These are phyloP conservation scores for Herpetomonas tarakana DNA, from an alignment of 208 protist genomes.

Conservation along the genomic window DNA sequence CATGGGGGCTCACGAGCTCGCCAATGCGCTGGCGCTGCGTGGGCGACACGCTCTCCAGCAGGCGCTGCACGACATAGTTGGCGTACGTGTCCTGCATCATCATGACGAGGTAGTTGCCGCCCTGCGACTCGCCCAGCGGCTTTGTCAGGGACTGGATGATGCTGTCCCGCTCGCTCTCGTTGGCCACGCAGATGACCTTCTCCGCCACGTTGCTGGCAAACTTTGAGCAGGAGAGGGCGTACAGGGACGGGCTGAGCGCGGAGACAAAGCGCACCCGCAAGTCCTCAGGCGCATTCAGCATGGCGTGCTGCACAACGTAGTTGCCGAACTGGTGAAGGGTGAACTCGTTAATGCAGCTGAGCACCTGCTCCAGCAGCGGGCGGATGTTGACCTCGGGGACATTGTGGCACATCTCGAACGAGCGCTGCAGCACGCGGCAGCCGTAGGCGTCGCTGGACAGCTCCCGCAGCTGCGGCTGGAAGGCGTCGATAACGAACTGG, in stretches of 20 bases:
- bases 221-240: conserved; percentile 93
- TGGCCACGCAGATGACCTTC: conserved; percentile 89
- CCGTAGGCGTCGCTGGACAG: conserved; percentile 97
- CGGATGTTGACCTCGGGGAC: conserved; percentile 43
- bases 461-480: conserved; percentile 77
- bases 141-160: conserved; percentile 67
- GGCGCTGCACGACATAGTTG: conserved; percentile 97
- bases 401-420: conserved; percentile 82
- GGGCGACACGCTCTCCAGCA: conserved; percentile 77
- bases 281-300: conserved; percentile 89
- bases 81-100: conserved; percentile 97
- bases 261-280: conserved; percentile 79
- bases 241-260: conserved; percentile 66
- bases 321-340: conserved; percentile 98
- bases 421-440: conserved; percentile 98
- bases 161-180: conserved; percentile 62
- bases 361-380: conserved; percentile 89
- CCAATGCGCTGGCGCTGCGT: conserved; percentile 54
- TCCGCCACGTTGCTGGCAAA: conserved; percentile 99
- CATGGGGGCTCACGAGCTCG: conserved; percentile 43
- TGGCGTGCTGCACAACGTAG: conserved; percentile 98
- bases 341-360: conserved; percentile 74
- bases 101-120: conserved; percentile 72
- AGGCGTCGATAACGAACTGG: conserved; percentile 95
- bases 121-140: conserved; percentile 33